Evolutionary conservation across 2,329 filamentous ascomycete species (phyloP).

Genomic region (Penicillium decumbens): DNA sequence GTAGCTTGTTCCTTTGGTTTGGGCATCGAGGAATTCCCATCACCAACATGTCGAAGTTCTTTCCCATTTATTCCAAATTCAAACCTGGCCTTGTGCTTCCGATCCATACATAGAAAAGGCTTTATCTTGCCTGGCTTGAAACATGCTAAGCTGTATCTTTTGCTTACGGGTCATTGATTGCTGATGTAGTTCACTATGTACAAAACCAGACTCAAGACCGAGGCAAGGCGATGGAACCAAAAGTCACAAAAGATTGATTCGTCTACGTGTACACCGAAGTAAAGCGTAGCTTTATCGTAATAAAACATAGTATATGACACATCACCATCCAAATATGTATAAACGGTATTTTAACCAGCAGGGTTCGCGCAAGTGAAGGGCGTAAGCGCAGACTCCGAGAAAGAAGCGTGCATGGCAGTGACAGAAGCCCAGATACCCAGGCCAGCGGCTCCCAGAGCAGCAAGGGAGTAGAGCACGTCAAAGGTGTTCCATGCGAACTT

Average conservation of each 20-base stretch:
- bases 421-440: conserved; percentile 17
- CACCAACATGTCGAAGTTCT: background rate
- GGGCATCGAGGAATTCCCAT: background rate
- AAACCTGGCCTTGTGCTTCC: too few relatives aligned
- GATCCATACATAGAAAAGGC: too few relatives aligned
- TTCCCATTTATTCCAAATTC: background rate
- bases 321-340: too few relatives aligned
- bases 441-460: conserved; percentile 8
- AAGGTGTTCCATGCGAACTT: conserved; percentile 15
- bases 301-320: too few relatives aligned
- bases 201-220: background rate
- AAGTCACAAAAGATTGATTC: background rate
- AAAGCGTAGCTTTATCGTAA: background rate
- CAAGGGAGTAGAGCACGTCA: conserved; percentile 9
- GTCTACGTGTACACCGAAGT: background rate
- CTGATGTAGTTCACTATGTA: background rate
- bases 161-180: too few relatives aligned
- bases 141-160: too few relatives aligned
- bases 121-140: too few relatives aligned
- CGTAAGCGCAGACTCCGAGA: conserved; percentile 1
- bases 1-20: background rate
- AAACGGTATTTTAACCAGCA: conserved; percentile 5
- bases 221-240: background rate
- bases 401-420: conserved; percentile 5
- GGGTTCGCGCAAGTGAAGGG: conserved; percentile 16